A percentile compares a stretch with the other conserved stretches of the same genome.
phyloP scores from a whole-genome alignment of 805 yeast species.

The Wickerhamiella siamensis region DNA sequence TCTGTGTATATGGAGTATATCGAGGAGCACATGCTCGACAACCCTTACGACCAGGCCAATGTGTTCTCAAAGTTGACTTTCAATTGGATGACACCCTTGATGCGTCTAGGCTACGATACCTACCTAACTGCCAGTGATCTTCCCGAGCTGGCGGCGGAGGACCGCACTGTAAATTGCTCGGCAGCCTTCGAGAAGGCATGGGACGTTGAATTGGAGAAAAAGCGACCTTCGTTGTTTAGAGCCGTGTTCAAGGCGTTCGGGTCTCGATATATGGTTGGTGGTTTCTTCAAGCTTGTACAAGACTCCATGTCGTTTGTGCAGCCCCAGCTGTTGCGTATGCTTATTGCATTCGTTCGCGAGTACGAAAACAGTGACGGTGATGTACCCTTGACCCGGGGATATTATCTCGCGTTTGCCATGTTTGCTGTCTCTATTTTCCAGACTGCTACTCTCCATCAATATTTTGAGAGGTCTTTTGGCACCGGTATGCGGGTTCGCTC shows the following conservation, averaged over 20 bases:
- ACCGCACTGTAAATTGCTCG: slow-evolving; percentile 41
- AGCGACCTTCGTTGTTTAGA: slow-evolving; percentile 37
- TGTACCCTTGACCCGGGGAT: slow-evolving; percentile 39
- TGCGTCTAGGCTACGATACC: slow-evolving; percentile 60
- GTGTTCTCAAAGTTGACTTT: slow-evolving; percentile 66
- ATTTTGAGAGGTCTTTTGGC: slow-evolving; percentile 34
- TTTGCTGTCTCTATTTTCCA: slow-evolving; percentile 45
- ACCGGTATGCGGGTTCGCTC: slow-evolving; percentile 49
- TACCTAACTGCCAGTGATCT: slow-evolving; percentile 43
- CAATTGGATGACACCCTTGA: slow-evolving; percentile 80
- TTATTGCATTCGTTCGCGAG: slow-evolving; percentile 50
- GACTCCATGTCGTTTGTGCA: slow-evolving; percentile 76
- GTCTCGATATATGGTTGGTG: slow-evolving; percentile 51
- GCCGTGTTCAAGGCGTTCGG: slow-evolving; percentile 69
- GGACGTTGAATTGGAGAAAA: slow-evolving; percentile 35
- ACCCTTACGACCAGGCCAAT: slow-evolving; percentile 46
- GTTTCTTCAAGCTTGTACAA: slow-evolving; percentile 53
- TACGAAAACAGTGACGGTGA: slow-evolving; percentile 21
- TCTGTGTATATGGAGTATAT: slow-evolving; percentile 23
- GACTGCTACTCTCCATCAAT: slow-evolving; percentile 55
- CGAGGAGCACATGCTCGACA: slow-evolving; percentile 16
- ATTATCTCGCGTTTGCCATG: slow-evolving; percentile 48
- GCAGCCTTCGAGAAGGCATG: slow-evolving; percentile 44
- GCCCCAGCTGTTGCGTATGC: slow-evolving; percentile 61
- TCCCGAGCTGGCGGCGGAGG: slow-evolving; percentile 59